Conservation (phyloP, 75 land plant species). For the Pinus tabuliformis region DNA sequence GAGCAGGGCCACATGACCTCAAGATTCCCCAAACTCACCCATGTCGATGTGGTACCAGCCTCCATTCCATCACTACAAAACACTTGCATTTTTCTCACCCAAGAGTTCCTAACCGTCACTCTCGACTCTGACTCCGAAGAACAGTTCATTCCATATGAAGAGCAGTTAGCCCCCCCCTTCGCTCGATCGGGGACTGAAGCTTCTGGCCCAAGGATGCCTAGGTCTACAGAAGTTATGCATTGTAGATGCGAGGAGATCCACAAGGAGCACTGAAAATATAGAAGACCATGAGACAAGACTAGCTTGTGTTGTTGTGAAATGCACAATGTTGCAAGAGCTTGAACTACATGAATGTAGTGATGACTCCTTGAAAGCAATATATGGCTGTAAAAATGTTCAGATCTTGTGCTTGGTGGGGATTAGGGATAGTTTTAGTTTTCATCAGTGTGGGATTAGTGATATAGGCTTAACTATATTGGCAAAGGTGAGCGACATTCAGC, state of each 20-base stretch:
- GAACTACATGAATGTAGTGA: conserved; percentile 77
- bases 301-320: conserved; percentile 41
- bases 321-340: conserved; percentile 68
- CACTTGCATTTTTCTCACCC: conserved; percentile 34
- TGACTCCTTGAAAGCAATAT: conserved; percentile 44
- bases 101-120: conserved; percentile 27
- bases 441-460: conserved; percentile 49
- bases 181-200: conserved; percentile 56
- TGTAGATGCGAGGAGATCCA: conserved; percentile 25
- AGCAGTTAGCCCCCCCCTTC: conserved; percentile 22
- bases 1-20: too few relatives aligned
- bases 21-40: too few relatives aligned
- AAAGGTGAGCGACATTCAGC: too few relatives aligned
- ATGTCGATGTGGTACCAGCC: conserved; percentile 6
- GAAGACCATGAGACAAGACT: conserved; percentile 44
- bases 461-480: conserved; percentile 73
- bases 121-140: conserved; percentile 16
- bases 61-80: conserved; percentile 23
- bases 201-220: conserved; percentile 50
- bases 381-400: conserved; percentile 68
- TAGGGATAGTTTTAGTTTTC: conserved; percentile 48
- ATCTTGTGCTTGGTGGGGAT: conserved; percentile 69
- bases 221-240: conserved; percentile 45
- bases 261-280: neutral
- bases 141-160: conserved; percentile 7